These are phyloP conservation scores for Lecanicillium sp. DNA, from an alignment of 2,329 filamentous ascomycete genomes.

Conservation along the genomic window DNA sequence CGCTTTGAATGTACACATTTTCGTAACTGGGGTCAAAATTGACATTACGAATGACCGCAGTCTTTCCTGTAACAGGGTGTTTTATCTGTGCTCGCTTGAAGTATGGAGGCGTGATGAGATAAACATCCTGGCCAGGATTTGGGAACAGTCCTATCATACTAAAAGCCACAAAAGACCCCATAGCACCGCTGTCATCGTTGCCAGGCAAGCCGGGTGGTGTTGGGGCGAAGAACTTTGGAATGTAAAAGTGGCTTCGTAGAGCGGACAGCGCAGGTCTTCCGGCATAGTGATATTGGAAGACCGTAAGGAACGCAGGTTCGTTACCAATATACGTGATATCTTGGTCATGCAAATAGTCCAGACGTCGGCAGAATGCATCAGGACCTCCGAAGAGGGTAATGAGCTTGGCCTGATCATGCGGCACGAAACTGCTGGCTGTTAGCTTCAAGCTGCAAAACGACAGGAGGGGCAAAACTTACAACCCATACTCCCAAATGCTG, in stretches of 20 bases:
- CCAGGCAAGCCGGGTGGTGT: conserved; percentile 55
- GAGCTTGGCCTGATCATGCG: conserved; percentile 45
- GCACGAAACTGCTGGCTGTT: conserved; percentile 33
- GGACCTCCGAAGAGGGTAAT: conserved; percentile 54
- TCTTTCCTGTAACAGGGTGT: conserved; percentile 49
- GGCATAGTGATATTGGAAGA: conserved; percentile 64
- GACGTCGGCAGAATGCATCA: conserved; percentile 46
- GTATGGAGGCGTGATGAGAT: conserved; percentile 63
- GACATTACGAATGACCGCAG: conserved; percentile 49
- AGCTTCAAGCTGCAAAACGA: neutral
- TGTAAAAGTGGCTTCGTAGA: conserved; percentile 53
- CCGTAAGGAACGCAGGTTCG: conserved; percentile 50
- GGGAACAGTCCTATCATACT: conserved; percentile 66
- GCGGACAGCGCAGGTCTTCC: conserved; percentile 52
- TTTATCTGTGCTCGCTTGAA: conserved; percentile 54
- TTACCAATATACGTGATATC: conserved; percentile 62
- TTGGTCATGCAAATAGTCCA: conserved; percentile 57
- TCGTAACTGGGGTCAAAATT: conserved; percentile 54
- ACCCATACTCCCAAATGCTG: conserved; percentile 66
- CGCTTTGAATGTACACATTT: conserved; percentile 58
- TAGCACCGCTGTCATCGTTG: conserved; percentile 64
- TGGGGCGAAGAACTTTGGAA: conserved; percentile 55
- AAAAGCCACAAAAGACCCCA: conserved; percentile 60
- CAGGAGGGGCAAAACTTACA: conserved; percentile 33
- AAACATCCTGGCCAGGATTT: conserved; percentile 60